Evolutionary conservation across 1,139 yeast species (phyloP), one percentile per base, ranked within the genome.

Genomic region (Sugiyamaella japonica): DNA sequence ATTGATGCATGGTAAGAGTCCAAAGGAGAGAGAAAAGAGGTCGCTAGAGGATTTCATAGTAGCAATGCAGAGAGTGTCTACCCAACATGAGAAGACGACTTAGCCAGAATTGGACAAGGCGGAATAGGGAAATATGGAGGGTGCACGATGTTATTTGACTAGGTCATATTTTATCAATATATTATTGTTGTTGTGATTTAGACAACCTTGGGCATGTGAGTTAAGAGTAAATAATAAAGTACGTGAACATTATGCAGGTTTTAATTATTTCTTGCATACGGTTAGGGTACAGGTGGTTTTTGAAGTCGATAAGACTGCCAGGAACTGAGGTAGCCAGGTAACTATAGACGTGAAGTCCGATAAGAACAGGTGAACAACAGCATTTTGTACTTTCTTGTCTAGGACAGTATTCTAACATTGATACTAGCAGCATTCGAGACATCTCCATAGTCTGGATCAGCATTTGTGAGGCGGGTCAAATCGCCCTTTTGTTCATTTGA

Each of bases 51-150:
- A 90, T 78, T 90, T 90, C 83, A 82, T 90, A 76, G 89, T 89
- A 70, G 89, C 97, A 70, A 89, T 90, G 97, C 93, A 88, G 83
- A 87, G 97, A 83, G 97, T 90, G 66, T 90, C 97, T 67, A 90
- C 97, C 77, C 97, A 89, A 80, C 97, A 90, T 80, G 97, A 90
- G 82, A 79, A 80, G 73, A 75, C 68, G 48, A 65, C 66, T 52
- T 71, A 65, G 57, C 25, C 25, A 20, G 25, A 6, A 20, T n/a
- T n/a, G n/a, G 42, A 46, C 4, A 16, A 42, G 5, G n/a, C n/a
- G 36, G 8, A n/a, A 29, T 9, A 17, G 43, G 43, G n/a, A 20
- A 20, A 20, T 20, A 20, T 20, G 25, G 25, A 20, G 25, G 25
- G 25, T 20, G 25, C 25, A 20, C 25, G 25, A 20, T 20, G n/a